Evolutionary conservation across 257 asterid genomes (phyloP).

Genomic region (Solanum chilense): DNA sequence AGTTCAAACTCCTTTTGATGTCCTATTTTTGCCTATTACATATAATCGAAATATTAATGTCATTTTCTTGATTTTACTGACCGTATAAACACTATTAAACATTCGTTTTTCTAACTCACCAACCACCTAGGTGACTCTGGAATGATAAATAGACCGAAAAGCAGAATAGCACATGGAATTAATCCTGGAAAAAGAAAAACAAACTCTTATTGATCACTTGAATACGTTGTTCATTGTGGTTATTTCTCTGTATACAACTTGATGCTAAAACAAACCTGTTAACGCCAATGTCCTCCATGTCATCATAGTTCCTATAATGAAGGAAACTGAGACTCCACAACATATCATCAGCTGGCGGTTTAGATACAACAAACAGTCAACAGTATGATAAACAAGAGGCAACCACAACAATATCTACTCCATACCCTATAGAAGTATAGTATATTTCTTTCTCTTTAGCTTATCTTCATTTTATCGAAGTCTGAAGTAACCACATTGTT

Average conservation of each 20-base stretch:
- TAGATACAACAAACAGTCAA: not conserved
- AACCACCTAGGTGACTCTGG: conserved; percentile 98
- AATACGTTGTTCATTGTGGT: not conserved
- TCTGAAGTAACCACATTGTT: not conserved
- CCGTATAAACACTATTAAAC: not conserved
- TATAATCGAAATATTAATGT: not conserved
- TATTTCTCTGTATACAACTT: not conserved
- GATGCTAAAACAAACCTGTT: conserved; percentile 31
- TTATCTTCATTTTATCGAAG: not conserved
- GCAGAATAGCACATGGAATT: conserved; percentile 60
- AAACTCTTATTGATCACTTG: not conserved
- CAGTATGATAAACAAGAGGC: not conserved
- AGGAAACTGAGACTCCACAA: conserved; percentile 76
- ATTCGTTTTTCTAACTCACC: conserved; percentile 23
- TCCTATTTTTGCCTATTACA: conserved; percentile 62
- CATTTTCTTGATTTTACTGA: not conserved
- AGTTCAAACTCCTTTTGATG: conserved; percentile 58
- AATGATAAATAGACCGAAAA: conserved; percentile 54
- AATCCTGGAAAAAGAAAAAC: conserved; percentile 44
- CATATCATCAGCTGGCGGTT: conserved; percentile 67
- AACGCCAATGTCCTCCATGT: conserved; percentile 75
- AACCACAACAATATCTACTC: not conserved
- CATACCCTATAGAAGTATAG: not conserved
- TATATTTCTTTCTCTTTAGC: not conserved
- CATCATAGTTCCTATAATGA: conserved; percentile 71